Evolutionary conservation across 371 early-diverging fungal genomes (phyloP), one percentile per base, ranked within the genome.

Genomic region (Mucor lusitanicus): DNA sequence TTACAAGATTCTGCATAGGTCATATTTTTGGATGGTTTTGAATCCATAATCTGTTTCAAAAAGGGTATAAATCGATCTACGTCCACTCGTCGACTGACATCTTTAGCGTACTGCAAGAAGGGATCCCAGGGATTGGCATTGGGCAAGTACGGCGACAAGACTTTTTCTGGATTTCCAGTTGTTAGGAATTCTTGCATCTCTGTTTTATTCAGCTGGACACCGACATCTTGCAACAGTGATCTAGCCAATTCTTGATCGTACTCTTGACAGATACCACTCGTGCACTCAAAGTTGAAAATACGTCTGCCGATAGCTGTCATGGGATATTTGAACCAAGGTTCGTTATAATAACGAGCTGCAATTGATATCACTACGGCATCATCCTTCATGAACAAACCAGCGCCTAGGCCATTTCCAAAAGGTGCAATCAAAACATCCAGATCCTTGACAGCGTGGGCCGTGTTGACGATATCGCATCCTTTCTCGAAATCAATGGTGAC

Each of bases 311-410:
- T 63, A 4, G 76, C 84, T 17, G 82, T 80, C 59, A 79, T 67
- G 0, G 81, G 72, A 27, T 48, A 81, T n/a, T 69, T 72, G 65
- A 87, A 87, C 87, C 85, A 87, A 21, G 58, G 25, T 54, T 87
- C 87, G 19, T 44, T 65, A 21, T 81, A 83, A 1, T 68, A 75
- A 3, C 83, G 62, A 8, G 66, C 60, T 40, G 79, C 77, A 42
- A 83, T 75, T 7, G 81, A 75, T 27, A 87, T 67, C 0, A 84
- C 53, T 0, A 64, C 59, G 3, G 71, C 32, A 32, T 77, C 73
- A 0, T 71, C 60, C 19, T 77, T 77, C 84, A 84, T 83, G 53
- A 86, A 86, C 12, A 86, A 40, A 9, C 78, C 83, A 1, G 82
- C 67, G 0, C 83, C 87, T 48, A 79, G 57, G 15, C 74, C 79